Percentiles rank a stretch among this genome's conserved stretches.
Conservation (phyloP, 1,139 yeast genomes). For the Keqinozyma sinolaborantium region DNA sequence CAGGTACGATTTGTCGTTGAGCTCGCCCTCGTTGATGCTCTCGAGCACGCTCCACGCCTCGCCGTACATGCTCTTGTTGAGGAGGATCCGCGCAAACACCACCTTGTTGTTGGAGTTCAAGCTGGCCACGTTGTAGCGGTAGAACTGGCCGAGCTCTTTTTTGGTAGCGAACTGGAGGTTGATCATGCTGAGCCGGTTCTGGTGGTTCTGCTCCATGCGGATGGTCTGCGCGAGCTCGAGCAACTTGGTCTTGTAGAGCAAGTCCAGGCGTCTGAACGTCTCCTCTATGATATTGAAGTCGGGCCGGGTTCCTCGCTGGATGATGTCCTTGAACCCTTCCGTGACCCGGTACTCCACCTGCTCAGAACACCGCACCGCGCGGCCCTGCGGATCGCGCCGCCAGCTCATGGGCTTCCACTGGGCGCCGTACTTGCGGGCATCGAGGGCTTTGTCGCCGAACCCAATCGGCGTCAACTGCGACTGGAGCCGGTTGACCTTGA, state of each 20-base stretch:
- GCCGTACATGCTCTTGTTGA: constrained; percentile 23
- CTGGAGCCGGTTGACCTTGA: constrained; percentile 19
- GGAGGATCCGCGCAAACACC: constrained; percentile 26
- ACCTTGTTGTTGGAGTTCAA: constrained; percentile 29
- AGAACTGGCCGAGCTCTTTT: constrained; percentile 15
- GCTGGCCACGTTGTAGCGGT: constrained; percentile 7
- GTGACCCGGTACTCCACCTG: constrained; percentile 33
- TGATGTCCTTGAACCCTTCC: constrained; percentile 31
- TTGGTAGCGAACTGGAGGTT: constrained; percentile 12
- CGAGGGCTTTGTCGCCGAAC: constrained; percentile 14
- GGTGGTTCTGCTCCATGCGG: constrained; percentile 11
- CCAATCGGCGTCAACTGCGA: constrained; percentile 31
- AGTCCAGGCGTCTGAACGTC: constrained; percentile 27
- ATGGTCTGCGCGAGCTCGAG: constrained; percentile 17
- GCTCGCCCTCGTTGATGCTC: constrained; percentile 18
- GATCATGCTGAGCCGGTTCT: constrained; percentile 12
- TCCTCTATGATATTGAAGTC: constrained; percentile 27
- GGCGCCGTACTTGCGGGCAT: constrained; percentile 11
- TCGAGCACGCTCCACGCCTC: constrained; percentile 22
- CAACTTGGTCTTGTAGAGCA: constrained; percentile 14
- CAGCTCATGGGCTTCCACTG: constrained; percentile 11
- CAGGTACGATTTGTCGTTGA: constrained; percentile 25
- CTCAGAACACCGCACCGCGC: constrained; percentile 12
- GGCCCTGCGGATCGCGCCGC: constrained; percentile 3
- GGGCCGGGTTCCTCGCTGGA: constrained; percentile 34